A percentile compares a stretch with the other conserved stretches of the same genome.
Conservation (phyloP, 2,329 filamentous ascomycete genomes). For the Decorospora gaudefroyi region DNA sequence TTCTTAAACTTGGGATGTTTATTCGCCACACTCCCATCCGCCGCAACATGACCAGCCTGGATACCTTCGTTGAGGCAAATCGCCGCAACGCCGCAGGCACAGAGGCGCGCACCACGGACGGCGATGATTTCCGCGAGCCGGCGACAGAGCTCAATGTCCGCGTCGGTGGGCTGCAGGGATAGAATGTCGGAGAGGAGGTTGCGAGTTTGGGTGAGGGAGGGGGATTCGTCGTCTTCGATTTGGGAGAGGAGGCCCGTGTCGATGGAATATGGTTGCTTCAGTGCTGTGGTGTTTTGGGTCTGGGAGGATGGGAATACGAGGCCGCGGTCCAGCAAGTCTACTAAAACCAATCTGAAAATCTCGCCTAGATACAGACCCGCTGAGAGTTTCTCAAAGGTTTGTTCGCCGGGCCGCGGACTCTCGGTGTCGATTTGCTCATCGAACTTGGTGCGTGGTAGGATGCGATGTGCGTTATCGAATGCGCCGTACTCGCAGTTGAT, state of each 20-base stretch:
- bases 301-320: conserved; percentile 68
- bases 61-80: conserved; percentile 45
- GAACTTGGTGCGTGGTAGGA: conserved; percentile 79
- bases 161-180: conserved; percentile 21
- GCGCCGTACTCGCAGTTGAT: conserved; percentile 99
- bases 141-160: conserved; percentile 36
- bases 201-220: conserved; percentile 24
- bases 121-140: conserved; percentile 42
- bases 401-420: conserved; percentile 53
- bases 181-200: conserved; percentile 30
- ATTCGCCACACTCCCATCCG: conserved; percentile 49
- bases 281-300: conserved; percentile 70
- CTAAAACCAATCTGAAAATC: conserved; percentile 52
- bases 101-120: conserved; percentile 43
- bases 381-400: conserved; percentile 54
- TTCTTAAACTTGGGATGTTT: conserved; percentile 51
- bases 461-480: conserved; percentile 90
- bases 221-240: conserved; percentile 68
- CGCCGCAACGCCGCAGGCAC: conserved; percentile 47
- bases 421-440: conserved; percentile 52
- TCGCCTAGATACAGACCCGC: conserved; percentile 54
- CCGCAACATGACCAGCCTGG: conserved; percentile 43
- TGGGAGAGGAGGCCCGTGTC: conserved; percentile 88
- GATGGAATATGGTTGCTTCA: conserved; percentile 79
- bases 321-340: conserved; percentile 66